Evolutionary conservation across 2,329 filamentous ascomycete species (phyloP), one percentile per base, ranked within the genome.

Genomic region (Penicillium digitatum): DNA sequence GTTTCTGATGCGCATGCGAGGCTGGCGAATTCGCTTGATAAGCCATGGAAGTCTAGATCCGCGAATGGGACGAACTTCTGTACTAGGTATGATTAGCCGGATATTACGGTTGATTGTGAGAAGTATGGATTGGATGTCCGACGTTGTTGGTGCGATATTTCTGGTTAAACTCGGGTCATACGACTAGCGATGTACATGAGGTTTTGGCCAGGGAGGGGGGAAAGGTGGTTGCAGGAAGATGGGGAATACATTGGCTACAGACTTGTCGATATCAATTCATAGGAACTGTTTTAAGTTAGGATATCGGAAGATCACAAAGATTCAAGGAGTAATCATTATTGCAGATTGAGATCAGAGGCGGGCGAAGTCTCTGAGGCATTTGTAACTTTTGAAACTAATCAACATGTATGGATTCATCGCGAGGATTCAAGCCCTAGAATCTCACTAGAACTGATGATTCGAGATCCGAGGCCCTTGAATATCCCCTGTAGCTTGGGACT

Each of bases 111-210:
- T 5, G 69, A 78, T 49, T 78, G 77, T 53, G 65, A 57, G 18
- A 69, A 68, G 20, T 80, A 81, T 67, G 78, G 76, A 3, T 81
- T 67, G 78, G 76, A 3, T 81, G 78, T 63, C 67, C 65, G 3
- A 67, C 71, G 42, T 70, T 74, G 16, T 58, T 79, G 49, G 60
- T 71, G 6, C 69, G 73, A 37, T 80, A 79, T 61, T 78, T 79
- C 49, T 79, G 77, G 78, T 79, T 75, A 48, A 75, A 79, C 58
- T 72, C 70, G 6, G 77, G 78, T 1, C 78, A 80, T 71, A 67
- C 79, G 62, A 78, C 74, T 1, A 77, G 68, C 46, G 67, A 71
- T 39, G 68, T 73, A 1, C 77, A 79, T 64, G 59, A 69, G 47
- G 64, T 74, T 34, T 62, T 79, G 47, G 73, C 74, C 0, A 61